A percentile compares a stretch with the other conserved stretches of the same genome.
phyloP scores from a whole-genome alignment of 495 filamentous ascomycete species.

The Baudoinia panamericana region DNA sequence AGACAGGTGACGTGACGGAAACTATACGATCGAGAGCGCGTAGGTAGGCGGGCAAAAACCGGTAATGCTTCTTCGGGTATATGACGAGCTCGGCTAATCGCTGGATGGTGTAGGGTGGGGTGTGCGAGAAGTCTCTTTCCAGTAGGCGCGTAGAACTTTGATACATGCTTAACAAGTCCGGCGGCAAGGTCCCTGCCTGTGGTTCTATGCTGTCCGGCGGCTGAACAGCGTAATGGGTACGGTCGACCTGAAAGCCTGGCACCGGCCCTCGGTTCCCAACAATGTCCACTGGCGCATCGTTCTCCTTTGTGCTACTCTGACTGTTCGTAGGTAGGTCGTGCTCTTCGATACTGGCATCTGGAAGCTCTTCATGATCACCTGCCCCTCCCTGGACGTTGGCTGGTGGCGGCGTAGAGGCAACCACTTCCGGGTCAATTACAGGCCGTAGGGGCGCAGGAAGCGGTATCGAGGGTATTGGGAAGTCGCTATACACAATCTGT shows the following conservation, averaged over 20 bases:
- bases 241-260: constrained; percentile 17
- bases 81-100: constrained; percentile 86
- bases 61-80: constrained; percentile 62
- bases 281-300: constrained; percentile 35
- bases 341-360: constrained; percentile 7
- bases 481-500: constrained; percentile 28
- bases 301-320: constrained; percentile 35
- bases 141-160: constrained; percentile 55
- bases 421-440: constrained; percentile 26
- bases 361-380: constrained; percentile 3
- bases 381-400: not conserved
- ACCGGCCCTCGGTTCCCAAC: constrained; percentile 22
- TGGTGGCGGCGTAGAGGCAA: constrained; percentile 16
- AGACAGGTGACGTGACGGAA: constrained; percentile 70
- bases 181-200: constrained; percentile 39
- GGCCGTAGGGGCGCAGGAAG: constrained; percentile 26
- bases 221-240: constrained; percentile 29
- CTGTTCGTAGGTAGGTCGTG: constrained; percentile 11
- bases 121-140: constrained; percentile 48
- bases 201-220: constrained; percentile 19
- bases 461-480: constrained; percentile 25
- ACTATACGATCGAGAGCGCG: constrained; percentile 84
- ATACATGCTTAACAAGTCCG: constrained; percentile 49
- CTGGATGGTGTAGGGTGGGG: constrained; percentile 87
- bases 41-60: constrained; percentile 66